phyloP scores from a whole-genome alignment of 345 rosid species.

The Brassica rapa region DNA sequence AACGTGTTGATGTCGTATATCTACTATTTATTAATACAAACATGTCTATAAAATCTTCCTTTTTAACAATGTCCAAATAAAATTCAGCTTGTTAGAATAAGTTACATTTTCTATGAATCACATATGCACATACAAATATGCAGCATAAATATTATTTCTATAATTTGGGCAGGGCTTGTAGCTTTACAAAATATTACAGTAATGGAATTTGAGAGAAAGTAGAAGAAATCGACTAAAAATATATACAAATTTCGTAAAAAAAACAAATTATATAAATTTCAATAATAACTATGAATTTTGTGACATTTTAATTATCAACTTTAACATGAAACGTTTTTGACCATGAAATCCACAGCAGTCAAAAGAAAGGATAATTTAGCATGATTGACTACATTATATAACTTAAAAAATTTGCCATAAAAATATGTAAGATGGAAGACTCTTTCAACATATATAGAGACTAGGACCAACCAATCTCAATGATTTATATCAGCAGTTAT shows the following conservation, averaged over 20 bases:
- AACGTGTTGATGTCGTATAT: neutral
- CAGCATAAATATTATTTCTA: neutral
- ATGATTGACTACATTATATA: neutral
- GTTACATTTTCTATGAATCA: too few relatives aligned
- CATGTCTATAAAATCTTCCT: neutral
- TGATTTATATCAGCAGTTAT: conserved; percentile 12
- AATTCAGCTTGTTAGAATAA: neutral
- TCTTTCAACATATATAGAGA: neutral
- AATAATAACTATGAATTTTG: too few relatives aligned
- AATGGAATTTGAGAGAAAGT: neutral
- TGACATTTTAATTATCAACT: too few relatives aligned
- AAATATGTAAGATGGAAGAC: neutral
- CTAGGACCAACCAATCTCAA: neutral
- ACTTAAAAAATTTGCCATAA: neutral
- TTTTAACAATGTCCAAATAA: neutral
- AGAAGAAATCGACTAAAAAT: neutral
- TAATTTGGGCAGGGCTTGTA: neutral
- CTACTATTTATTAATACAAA: neutral
- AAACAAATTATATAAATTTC: too few relatives aligned
- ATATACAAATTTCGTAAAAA: too few relatives aligned
- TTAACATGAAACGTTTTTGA: neutral
- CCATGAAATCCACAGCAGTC: neutral
- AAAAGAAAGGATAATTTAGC: neutral
- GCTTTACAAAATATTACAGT: neutral
- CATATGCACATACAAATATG: too few relatives aligned